Evolutionary conservation across 768 basidiomycete species (phyloP), one percentile per base, ranked within the genome.

Genomic region (Solioccasus polychromus): DNA sequence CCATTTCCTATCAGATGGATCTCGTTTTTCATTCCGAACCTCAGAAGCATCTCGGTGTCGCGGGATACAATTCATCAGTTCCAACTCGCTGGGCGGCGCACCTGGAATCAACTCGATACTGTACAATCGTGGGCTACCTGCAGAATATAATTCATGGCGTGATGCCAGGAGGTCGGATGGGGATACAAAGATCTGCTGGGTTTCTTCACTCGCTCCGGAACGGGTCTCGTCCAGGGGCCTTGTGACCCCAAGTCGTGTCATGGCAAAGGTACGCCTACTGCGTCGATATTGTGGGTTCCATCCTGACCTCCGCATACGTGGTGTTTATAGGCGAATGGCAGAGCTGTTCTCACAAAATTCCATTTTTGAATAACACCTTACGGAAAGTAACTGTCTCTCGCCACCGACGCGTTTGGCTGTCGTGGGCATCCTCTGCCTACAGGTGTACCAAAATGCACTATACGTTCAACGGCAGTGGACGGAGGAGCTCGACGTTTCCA

Each of bases 21-120:
- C 43, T 8, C 43, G 43, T 15, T 36, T 23, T 44, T 25, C 24
- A 9, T 15, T 36, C 43, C 2, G 36, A 34, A 12, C 34, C 35
- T 6, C 43, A 44, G 43, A 37, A 37, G 15, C 35, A 37, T 5
- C 43, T 44, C 20, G 34, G 26, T 17, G 35, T 19, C 43, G 43
- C 25, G 18, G 5, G 11, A 28, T 44, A 18, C 25, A 35, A 6
- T 19, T 44, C 5, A 18, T 50, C 30, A 32, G 53, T 2, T 68
- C 67, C 7, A 49, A 47, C 8, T 60, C 54, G 8, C 63, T 80
- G 15, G 78, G 77, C 17, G 78, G 78, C 2, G 68, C 67, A 3
- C 67, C 72, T 28, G 69, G 71, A 14, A 66, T 77, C 53, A 78
- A 80, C 57, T 69, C 68, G 30, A 62, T 73, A 57, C 39, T 64